These are phyloP conservation scores for Nannochloropsis granulata DNA, from an alignment of 108 stramenopile genomes.

Conservation along the genomic window DNA sequence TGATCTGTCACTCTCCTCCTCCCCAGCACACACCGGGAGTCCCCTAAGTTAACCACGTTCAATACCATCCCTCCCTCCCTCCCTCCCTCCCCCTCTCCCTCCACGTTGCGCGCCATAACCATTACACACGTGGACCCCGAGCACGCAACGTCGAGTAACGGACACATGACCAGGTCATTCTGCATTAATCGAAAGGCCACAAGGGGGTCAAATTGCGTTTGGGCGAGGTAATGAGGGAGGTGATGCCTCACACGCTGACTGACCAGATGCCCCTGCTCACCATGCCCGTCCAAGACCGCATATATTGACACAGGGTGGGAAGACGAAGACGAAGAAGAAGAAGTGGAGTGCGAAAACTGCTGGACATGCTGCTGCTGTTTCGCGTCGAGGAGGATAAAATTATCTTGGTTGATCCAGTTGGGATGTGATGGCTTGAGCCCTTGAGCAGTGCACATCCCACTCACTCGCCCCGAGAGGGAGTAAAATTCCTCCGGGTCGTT, in stretches of 20 bases:
- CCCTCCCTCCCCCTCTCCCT: neutral
- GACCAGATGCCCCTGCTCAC: slow-evolving; percentile 36
- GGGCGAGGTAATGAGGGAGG: slow-evolving; percentile 5
- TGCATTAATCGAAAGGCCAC: slow-evolving; percentile 8
- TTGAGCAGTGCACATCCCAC: slow-evolving; percentile 11
- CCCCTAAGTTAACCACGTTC: slow-evolving; percentile 28
- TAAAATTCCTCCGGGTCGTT: no score
- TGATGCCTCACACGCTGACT: slow-evolving; percentile 12
- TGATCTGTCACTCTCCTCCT: neutral
- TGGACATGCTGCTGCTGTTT: neutral
- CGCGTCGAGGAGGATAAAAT: slow-evolving; percentile 19
- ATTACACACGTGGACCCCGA: slow-evolving; percentile 35
- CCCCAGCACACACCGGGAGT: slow-evolving; percentile 30
- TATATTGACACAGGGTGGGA: neutral
- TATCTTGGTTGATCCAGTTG: slow-evolving; percentile 44
- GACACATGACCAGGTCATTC: slow-evolving; percentile 2
- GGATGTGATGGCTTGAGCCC: slow-evolving; percentile 40
- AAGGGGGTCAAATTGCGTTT: neutral
- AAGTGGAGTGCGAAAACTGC: neutral
- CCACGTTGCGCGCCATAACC: slow-evolving; percentile 1
- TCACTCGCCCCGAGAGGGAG: neutral
- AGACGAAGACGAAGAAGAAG: no score
- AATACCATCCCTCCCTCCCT: neutral
- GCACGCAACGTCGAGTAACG: slow-evolving; percentile 21
- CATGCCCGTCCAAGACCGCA: slow-evolving; percentile 40